A percentile compares a stretch with the other conserved stretches of the same genome.
Evolutionary conservation across 768 basidiomycete genomes (phyloP).

Genomic region (Russula sp.): DNA sequence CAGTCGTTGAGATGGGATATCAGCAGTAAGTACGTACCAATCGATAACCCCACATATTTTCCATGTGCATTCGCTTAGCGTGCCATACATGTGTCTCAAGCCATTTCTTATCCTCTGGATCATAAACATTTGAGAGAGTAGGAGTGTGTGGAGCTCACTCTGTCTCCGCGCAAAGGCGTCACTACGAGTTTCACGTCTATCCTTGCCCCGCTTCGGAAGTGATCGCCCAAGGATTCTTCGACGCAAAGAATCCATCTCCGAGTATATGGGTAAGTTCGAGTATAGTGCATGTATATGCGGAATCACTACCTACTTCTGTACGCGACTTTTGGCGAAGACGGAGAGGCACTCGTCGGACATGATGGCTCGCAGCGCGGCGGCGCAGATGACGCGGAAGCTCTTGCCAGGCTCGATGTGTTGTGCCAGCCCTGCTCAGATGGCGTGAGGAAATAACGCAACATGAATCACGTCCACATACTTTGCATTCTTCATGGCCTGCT

Average conservation of each 20-base stretch:
- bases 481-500: constrained; percentile 75
- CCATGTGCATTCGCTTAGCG: constrained; percentile 95
- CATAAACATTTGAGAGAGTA: neutral
- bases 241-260: constrained; percentile 49
- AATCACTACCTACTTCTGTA: constrained; percentile 55
- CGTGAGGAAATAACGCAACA: neutral
- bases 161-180: constrained; percentile 66
- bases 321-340: constrained; percentile 76
- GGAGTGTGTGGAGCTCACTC: constrained; percentile 39
- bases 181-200: constrained; percentile 50
- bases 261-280: neutral
- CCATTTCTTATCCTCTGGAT: constrained; percentile 79
- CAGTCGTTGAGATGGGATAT: neutral
- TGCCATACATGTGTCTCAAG: constrained; percentile 97
- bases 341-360: constrained; percentile 85
- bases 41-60: constrained; percentile 86
- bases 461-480: constrained; percentile 38
- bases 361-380: constrained; percentile 90
- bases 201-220: constrained; percentile 60
- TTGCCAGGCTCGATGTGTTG: constrained; percentile 86
- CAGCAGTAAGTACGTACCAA: constrained; percentile 44
- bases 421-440: constrained; percentile 43
- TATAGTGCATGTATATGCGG: neutral
- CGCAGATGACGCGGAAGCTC: constrained; percentile 87
- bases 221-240: constrained; percentile 39